Evolutionary conservation across 306 rosid genomes (phyloP), one percentile per base, ranked within the genome.

Genomic region (Argentina anserina): DNA sequence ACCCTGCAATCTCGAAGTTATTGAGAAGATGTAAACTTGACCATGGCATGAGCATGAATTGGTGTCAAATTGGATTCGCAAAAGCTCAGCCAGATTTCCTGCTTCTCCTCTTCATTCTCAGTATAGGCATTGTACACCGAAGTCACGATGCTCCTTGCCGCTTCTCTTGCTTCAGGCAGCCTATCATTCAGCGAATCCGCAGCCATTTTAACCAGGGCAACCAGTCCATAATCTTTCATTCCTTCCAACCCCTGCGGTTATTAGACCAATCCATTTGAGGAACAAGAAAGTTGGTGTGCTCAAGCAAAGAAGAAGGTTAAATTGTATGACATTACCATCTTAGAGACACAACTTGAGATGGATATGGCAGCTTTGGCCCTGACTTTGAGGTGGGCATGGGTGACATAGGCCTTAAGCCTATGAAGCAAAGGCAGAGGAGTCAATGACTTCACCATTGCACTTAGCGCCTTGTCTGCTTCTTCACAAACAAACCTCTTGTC

Each of bases 121-220:
- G 86, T 85, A 49, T 76, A 76, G 36, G 81, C 90, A 40, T 79
- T 84, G 73, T 78, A 88, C 56, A 84, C 52, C 1, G 78, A 81
- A 58, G 82, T 85, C 84, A 90, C 86, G 7, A 85, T 85, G 37
- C 92, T 83, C 78, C 98, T 49, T 2, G 97, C 97, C 0, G 98
- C 97, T 77, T 89, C 98, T 81, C 98, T 91, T 37, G 98, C 97
- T 77, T 89, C 98, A 0, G 97, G 98, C 68, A 94, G 85, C 26
- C 97, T 88, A 77, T 94, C 98, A 72, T 84, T 94, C 84, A 94
- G 61, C 74, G 87, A 79, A 75, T 86, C 90, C 0, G 86, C 96
- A 46, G 90, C 92, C 79, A 89, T 87, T 74, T 89, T 86, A 46
- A 89, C 81, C 85, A 94, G 58, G 70, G 79, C 76, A 15, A 41